These are phyloP conservation scores for Zostera marina DNA, from an alignment of 116 monocot species.

Conservation along the genomic window DNA sequence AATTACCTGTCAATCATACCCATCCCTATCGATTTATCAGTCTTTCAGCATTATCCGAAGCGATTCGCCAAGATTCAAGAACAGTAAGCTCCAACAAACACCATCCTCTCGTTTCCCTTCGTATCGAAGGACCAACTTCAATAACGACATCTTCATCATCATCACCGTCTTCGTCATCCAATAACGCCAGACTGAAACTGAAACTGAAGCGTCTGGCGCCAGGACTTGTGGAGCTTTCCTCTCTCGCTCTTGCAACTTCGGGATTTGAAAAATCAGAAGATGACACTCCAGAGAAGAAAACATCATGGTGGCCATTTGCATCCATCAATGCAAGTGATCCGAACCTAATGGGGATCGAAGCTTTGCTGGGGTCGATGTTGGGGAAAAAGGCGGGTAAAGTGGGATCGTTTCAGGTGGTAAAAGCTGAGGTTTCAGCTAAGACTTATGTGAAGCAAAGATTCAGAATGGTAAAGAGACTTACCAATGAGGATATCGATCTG, in stretches of 20 bases:
- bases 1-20: constrained; percentile 76
- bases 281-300: no score
- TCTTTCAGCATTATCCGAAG: constrained; percentile 55
- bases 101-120: constrained; percentile 39
- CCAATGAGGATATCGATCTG: constrained; percentile 36
- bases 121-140: constrained; percentile 77
- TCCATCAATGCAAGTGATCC: constrained; percentile 56
- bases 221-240: constrained; percentile 77
- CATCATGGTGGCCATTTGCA: constrained; percentile 67
- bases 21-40: constrained; percentile 16
- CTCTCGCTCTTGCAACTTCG: constrained; percentile 21
- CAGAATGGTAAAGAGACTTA: constrained; percentile 34
- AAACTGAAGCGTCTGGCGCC: constrained; percentile 94
- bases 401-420: constrained; percentile 61
- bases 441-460: constrained; percentile 87
- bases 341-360: constrained; percentile 68
- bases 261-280: constrained; percentile 4
- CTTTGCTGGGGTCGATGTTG: constrained; percentile 63
- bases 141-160: constrained; percentile 13
- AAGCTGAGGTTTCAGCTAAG: constrained; percentile 56
- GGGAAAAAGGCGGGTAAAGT: constrained; percentile 46
- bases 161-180: not conserved
- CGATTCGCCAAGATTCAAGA: constrained; percentile 26
- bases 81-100: not conserved
- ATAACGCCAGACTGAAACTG: constrained; percentile 40